phyloP scores from a whole-genome alignment of 1,139 yeast genomes.

The Geotrichum reessii region DNA sequence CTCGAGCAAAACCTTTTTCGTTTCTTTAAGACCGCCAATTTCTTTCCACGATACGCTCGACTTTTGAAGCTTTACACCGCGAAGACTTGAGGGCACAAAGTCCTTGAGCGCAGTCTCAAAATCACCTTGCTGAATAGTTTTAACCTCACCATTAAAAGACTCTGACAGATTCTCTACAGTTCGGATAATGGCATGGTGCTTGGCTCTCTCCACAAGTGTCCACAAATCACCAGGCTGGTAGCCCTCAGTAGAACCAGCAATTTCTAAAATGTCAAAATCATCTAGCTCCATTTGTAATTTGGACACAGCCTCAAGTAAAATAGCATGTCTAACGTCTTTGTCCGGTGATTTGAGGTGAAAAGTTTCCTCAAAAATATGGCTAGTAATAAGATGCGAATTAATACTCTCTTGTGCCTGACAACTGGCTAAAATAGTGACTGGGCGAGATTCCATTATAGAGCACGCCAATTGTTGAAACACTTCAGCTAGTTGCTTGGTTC shows the following conservation, averaged over 20 bases:
- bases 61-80: conserved; percentile 84
- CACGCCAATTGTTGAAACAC: conserved; percentile 39
- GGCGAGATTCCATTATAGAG: conserved; percentile 41
- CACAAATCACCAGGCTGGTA: conserved; percentile 79
- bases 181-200: conserved; percentile 43
- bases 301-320: conserved; percentile 47
- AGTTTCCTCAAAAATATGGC: conserved; percentile 65
- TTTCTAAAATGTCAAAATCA: conserved; percentile 57
- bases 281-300: conserved; percentile 34
- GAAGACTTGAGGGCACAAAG: conserved; percentile 71
- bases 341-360: conserved; percentile 64
- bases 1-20: conserved; percentile 70
- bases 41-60: conserved; percentile 75
- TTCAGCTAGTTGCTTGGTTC: conserved; percentile 56
- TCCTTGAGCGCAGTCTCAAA: conserved; percentile 57
- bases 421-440: conserved; percentile 51
- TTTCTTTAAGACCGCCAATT: conserved; percentile 80
- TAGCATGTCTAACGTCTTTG: conserved; percentile 51
- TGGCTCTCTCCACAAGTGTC: conserved; percentile 65
- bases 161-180: conserved; percentile 21
- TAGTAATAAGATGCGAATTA: conserved; percentile 55
- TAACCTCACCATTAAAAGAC: conserved; percentile 3
- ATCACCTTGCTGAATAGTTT: conserved; percentile 30
- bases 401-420: conserved; percentile 61
- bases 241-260: conserved; percentile 79